Conservation (phyloP, 768 basidiomycete genomes). For the Cystobasidium tubakii region DNA sequence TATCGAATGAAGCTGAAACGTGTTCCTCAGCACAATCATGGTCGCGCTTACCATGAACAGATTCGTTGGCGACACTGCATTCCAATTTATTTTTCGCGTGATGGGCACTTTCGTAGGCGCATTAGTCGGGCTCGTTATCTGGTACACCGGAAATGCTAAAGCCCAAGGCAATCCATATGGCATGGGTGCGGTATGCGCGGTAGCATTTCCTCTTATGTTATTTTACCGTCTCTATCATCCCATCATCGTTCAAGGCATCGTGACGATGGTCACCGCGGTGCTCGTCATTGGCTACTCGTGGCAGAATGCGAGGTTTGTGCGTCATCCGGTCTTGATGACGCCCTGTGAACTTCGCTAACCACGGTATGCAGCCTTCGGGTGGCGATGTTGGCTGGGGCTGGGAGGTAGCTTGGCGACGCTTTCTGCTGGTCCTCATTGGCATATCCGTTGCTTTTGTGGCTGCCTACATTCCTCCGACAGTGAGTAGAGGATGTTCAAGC, state of each 20-base stretch:
- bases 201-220: constrained; percentile 1
- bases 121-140: constrained; percentile 54
- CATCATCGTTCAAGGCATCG: constrained; percentile 31
- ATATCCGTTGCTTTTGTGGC: constrained; percentile 39
- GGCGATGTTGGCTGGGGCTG: constrained; percentile 38
- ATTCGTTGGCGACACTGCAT: constrained; percentile 16
- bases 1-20: too few species aligned
- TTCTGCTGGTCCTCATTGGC: constrained; percentile 40
- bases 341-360: constrained; percentile 33
- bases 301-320: neutral
- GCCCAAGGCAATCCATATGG: neutral
- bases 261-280: constrained; percentile 38
- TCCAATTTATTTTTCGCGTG: constrained; percentile 52
- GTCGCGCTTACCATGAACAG: constrained; percentile 11
- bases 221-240: constrained; percentile 1
- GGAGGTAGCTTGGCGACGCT: constrained; percentile 40
- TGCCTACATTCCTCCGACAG: constrained; percentile 34
- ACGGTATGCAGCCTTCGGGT: constrained; percentile 33
- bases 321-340: neutral
- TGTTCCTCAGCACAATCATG: constrained; percentile 12
- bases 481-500: constrained; percentile 1
- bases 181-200: neutral
- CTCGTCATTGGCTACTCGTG: constrained; percentile 41
- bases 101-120: constrained; percentile 54
- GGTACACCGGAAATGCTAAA: constrained; percentile 52